phyloP scores from a whole-genome alignment of 2,329 filamentous ascomycete genomes.

The Nothopassalora personata region DNA sequence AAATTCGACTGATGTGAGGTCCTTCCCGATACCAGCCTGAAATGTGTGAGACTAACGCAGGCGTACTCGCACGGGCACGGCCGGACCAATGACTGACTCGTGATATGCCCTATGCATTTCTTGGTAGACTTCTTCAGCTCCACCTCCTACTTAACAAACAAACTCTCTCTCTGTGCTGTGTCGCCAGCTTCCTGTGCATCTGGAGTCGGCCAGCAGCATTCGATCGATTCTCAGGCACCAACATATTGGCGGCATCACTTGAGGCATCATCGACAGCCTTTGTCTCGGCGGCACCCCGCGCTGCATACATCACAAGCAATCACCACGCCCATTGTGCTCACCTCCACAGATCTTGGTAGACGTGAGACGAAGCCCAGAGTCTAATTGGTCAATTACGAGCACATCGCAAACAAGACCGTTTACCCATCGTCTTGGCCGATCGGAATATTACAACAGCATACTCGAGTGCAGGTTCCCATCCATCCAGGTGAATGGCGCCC shows the following conservation, averaged over 20 bases:
- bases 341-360: background rate
- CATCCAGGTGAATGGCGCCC: conserved; percentile 4
- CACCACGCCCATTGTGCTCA: background rate
- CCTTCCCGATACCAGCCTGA: too few relatives aligned
- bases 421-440: background rate
- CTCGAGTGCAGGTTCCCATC: background rate
- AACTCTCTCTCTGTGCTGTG: too few relatives aligned
- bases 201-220: background rate
- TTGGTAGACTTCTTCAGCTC: too few relatives aligned
- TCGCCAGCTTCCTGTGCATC: too few relatives aligned
- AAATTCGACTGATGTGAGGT: too few relatives aligned
- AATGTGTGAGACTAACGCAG: too few relatives aligned
- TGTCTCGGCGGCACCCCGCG: background rate
- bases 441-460: background rate
- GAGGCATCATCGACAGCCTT: background rate
- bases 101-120: too few relatives aligned
- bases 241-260: background rate
- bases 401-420: background rate
- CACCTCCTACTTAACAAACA: too few relatives aligned
- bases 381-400: background rate
- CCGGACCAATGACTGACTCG: too few relatives aligned
- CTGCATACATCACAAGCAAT: background rate
- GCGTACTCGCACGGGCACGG: too few relatives aligned
- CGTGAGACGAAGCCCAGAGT: background rate
- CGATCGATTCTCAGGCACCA: background rate